Percentiles rank a stretch among this genome's conserved stretches.
Conservation (phyloP, 441 rosid species). For the Adansonia gregorii region DNA sequence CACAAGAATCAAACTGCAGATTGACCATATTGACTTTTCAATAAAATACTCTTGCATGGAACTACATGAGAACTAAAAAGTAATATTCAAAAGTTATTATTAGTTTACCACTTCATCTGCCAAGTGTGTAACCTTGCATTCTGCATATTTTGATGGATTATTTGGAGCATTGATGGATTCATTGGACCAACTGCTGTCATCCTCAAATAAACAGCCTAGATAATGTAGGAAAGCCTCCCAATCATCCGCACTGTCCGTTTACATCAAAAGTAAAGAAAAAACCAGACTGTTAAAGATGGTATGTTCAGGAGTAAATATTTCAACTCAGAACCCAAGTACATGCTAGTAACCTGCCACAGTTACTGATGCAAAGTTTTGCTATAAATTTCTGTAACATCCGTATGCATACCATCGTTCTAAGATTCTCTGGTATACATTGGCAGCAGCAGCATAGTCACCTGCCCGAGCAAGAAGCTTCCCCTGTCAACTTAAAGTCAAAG, state of each 20-base stretch:
- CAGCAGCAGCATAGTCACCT: conserved; percentile 74
- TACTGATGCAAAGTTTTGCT: conserved; percentile 19
- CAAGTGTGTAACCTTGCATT: conserved; percentile 67
- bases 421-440: conserved; percentile 68
- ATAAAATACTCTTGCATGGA: conserved; percentile 23
- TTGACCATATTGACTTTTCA: conserved; percentile 29
- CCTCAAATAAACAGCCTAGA: conserved; percentile 94
- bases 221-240: conserved; percentile 96
- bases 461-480: conserved; percentile 95
- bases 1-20: conserved; percentile 83
- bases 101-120: conserved; percentile 74
- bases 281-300: conserved; percentile 32
- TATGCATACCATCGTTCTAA: conserved; percentile 76
- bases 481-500: conserved; percentile 97
- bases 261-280: conserved; percentile 31
- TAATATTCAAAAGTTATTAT: conserved; percentile 23
- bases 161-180: conserved; percentile 48
- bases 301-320: conserved; percentile 13
- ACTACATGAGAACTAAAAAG: conserved; percentile 10
- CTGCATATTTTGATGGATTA: conserved; percentile 50
- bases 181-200: conserved; percentile 69
- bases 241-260: conserved; percentile 90
- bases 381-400: conserved; percentile 9
- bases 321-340: neutral
- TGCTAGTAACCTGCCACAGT: neutral